These are phyloP conservation scores for Vachellia pachyceras DNA, from an alignment of 306 rosid genomes.

Conservation along the genomic window DNA sequence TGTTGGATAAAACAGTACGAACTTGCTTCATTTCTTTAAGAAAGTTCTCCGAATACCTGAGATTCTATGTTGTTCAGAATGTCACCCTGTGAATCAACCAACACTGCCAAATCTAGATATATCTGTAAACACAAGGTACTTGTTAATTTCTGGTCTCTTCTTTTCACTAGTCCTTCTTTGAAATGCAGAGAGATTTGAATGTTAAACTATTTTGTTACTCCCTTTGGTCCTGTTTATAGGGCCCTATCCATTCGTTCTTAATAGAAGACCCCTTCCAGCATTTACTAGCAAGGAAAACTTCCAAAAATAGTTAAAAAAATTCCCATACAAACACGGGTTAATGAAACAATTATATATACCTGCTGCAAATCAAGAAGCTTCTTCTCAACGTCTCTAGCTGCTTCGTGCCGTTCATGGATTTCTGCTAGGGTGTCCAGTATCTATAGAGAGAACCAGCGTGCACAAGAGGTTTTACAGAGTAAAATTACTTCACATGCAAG, in stretches of 20 bases:
- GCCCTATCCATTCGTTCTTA: background rate
- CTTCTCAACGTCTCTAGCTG: slow-evolving; percentile 88
- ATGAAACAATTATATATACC: no score
- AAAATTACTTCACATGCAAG: slow-evolving; percentile 16
- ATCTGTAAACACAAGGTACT: slow-evolving; percentile 60
- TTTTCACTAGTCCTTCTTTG: background rate
- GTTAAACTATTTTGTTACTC: no score
- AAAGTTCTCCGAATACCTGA: slow-evolving; percentile 58
- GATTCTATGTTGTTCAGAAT: slow-evolving; percentile 91
- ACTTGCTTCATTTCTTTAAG: background rate
- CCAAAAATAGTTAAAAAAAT: no score
- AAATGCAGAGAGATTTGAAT: background rate
- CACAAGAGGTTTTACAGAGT: slow-evolving; percentile 20
- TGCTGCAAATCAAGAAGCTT: slow-evolving; percentile 92
- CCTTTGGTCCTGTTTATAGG: no score
- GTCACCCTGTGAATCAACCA: slow-evolving; percentile 95
- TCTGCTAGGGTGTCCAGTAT: slow-evolving; percentile 92
- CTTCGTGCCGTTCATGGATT: slow-evolving; percentile 95
- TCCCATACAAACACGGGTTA: no score
- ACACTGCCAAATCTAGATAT: slow-evolving; percentile 88
- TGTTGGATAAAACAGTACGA: background rate
- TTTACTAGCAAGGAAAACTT: no score
- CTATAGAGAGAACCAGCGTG: slow-evolving; percentile 51
- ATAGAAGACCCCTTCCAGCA: background rate
- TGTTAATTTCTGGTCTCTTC: background rate